Evolutionary conservation across 2,329 filamentous ascomycete species (phyloP), one percentile per base, ranked within the genome.

Genomic region (Microsporum audouinii): DNA sequence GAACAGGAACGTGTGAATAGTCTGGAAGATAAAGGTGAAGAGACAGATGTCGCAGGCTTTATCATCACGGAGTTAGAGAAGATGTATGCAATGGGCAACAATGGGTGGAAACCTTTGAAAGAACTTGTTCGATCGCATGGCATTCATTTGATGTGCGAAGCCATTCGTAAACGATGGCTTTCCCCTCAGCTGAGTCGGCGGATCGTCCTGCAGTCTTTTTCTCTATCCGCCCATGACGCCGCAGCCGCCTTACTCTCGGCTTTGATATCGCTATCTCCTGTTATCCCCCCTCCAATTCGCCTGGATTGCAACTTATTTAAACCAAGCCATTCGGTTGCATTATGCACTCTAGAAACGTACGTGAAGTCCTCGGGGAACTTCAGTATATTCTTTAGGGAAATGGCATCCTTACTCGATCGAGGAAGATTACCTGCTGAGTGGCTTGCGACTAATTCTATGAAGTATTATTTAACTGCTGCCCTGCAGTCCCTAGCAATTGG

Each of bases 51-150:
- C 71, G 75, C 71, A 36, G 70, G 74, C 67, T 69, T 68, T 57
- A 74, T 76, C 61, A 75, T 76, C 62, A 76, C 73, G 5, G 73
- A 77, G 61, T 61, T 77, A 58, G 74, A 77, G 62, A 64, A 68
- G 34, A 70, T 70, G 57, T 77, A 76, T 66, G 70, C 73, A 1
- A 69, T 70, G 10, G 39, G 58, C 51, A 68, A 69, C 29, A 63
- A 63, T 61, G 74, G 74, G 23, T 77, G 75, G 75, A 69, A 66
- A 57, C 75, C 75, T 45, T 67, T 77, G 14, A 74, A 73, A 29
- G 71, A 74, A 63, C 72, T 73, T 59, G 73, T 75, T 34, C 73
- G 75, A 27, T 68, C 73, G 1, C 74, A 75, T 63, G 75, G 75
- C 8, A 71, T 76, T 45, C 66, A 69, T 61, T 60, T 76, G 57